Base-by-base conservation (phyloP, 768 basidiomycete genomes). In the Psilocybe tampanensis region DNA sequence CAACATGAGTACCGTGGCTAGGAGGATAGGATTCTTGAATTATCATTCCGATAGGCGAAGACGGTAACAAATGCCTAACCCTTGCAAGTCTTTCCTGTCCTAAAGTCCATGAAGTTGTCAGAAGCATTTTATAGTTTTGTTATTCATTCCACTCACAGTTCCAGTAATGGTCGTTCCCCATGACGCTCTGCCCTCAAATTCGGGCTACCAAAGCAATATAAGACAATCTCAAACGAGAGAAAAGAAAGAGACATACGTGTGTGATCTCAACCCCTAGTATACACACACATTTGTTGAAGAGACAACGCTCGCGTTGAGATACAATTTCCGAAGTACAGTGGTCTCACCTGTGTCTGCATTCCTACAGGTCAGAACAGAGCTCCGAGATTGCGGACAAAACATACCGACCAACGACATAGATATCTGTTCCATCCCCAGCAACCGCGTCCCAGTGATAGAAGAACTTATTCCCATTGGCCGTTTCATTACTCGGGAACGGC, bases 391-490 rank as follows among this genome's bases (percentile, higher is more conserved):
- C 11, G 15, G 1, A 44, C 43, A 44, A 23, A 44, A 18, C 26
- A 15, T 8, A 32, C 47, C 9, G 11, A 48, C 47, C 47, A 6
- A 48, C 47, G 18, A 48, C 22, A 19, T 48, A 48, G 19, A 48
- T 32, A 34, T 48, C 47, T 8, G 29, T 12, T 13, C 47, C 47
- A 48, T 26, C 24, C n/a, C 47, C 47, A 13, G 26, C 47, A 11
- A 24, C 47, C 0, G 26, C 26, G n/a, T 48, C 47, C 47, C 47
- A 48, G n/a, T 48, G 47, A 48, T 48, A 48, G 47, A 48, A 48
- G 26, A 48, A 48, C 29, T 48, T 48, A 29, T 48, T n/a, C 9
- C 26, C 26, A 6, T 6, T 15, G 9, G 47, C 26, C n/a, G 2
- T 48, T 11, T 48, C 47, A 29, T 29, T 7, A 32, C n/a, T 23